phyloP scores from a whole-genome alignment of 768 basidiomycete species.

The Mycena polygramma region DNA sequence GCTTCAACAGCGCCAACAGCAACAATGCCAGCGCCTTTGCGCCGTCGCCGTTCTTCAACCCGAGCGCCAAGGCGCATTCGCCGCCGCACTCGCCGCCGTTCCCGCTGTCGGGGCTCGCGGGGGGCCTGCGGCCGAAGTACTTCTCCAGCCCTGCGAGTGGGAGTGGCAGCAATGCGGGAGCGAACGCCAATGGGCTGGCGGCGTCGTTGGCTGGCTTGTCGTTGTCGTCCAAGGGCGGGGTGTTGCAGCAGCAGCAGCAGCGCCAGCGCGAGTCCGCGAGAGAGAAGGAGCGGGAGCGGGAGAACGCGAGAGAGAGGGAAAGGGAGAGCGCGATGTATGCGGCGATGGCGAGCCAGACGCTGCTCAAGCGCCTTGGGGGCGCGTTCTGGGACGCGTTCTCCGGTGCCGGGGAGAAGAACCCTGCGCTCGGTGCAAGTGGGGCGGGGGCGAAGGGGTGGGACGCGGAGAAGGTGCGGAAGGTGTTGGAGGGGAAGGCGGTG shows the following conservation, averaged over 20 bases:
- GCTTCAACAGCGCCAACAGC: conserved; percentile 6
- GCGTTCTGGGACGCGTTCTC: conserved; percentile 94
- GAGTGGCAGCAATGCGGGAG: neutral
- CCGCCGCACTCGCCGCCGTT: conserved; percentile 46
- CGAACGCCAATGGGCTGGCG: conserved; percentile 1
- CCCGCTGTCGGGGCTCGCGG: conserved; percentile 54
- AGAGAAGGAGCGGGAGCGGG: conserved; percentile 42
- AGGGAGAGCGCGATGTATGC: conserved; percentile 71
- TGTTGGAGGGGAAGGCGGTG: conserved; percentile 87
- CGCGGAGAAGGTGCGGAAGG: conserved; percentile 83
- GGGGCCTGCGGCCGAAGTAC: conserved; percentile 55
- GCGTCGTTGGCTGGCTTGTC: conserved; percentile 35
- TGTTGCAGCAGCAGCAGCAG: neutral
- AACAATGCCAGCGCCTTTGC: conserved; percentile 20
- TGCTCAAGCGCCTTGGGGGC: conserved; percentile 74
- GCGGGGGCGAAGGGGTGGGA: conserved; percentile 59
- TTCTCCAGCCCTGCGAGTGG: conserved; percentile 43
- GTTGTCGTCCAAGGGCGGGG: conserved; percentile 63
- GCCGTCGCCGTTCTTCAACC: conserved; percentile 20
- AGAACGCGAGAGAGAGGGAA: conserved; percentile 49
- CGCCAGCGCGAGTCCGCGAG: conserved; percentile 38
- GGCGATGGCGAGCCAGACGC: conserved; percentile 83
- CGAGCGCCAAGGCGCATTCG: conserved; percentile 30
- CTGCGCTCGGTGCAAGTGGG: no score
- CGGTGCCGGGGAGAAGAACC: conserved; percentile 49